Conservation (phyloP, 1,139 yeast genomes). For the Chernovozyma aurita region DNA sequence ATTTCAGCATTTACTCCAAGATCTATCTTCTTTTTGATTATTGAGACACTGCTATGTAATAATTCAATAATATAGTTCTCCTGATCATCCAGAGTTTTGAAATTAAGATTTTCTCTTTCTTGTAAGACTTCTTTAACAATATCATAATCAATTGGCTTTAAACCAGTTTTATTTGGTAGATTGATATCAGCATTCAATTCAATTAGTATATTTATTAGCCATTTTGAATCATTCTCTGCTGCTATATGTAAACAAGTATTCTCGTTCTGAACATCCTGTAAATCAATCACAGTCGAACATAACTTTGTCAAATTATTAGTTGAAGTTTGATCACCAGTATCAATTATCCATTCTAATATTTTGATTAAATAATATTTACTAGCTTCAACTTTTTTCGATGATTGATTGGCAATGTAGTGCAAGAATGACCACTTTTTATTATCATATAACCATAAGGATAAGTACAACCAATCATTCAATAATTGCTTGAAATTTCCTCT, state of each 20-base stretch:
- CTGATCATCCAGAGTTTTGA: slow-evolving; percentile 12
- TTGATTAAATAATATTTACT: slow-evolving; percentile 69
- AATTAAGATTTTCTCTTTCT: slow-evolving; percentile 11
- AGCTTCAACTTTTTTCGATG: slow-evolving; percentile 28
- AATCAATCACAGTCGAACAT: slow-evolving; percentile 63
- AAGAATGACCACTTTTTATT: slow-evolving; percentile 30
- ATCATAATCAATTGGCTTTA: slow-evolving; percentile 85
- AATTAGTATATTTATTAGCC: slow-evolving; percentile 73
- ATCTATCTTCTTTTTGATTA: slow-evolving; percentile 27
- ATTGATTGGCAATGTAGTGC: slow-evolving; percentile 32
- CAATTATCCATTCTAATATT: slow-evolving; percentile 75
- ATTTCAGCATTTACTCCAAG: slow-evolving; percentile 13
- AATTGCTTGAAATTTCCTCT: slow-evolving; percentile 36
- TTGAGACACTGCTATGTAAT: slow-evolving; percentile 31
- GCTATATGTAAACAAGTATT: slow-evolving; percentile 89
- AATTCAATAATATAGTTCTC: slow-evolving; percentile 32
- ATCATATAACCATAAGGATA: slow-evolving; percentile 35
- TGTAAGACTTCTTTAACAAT: slow-evolving; percentile 34
- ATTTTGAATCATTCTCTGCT: slow-evolving; percentile 78
- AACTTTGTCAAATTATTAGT: slow-evolving; percentile 56
- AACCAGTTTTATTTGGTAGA: slow-evolving; percentile 77
- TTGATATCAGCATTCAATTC: slow-evolving; percentile 85
- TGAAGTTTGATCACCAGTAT: slow-evolving; percentile 12
- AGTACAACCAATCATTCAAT: slow-evolving; percentile 33
- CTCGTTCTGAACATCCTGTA: slow-evolving; percentile 72